phyloP scores from a whole-genome alignment of 495 filamentous ascomycete species.

The Tuber borchii region DNA sequence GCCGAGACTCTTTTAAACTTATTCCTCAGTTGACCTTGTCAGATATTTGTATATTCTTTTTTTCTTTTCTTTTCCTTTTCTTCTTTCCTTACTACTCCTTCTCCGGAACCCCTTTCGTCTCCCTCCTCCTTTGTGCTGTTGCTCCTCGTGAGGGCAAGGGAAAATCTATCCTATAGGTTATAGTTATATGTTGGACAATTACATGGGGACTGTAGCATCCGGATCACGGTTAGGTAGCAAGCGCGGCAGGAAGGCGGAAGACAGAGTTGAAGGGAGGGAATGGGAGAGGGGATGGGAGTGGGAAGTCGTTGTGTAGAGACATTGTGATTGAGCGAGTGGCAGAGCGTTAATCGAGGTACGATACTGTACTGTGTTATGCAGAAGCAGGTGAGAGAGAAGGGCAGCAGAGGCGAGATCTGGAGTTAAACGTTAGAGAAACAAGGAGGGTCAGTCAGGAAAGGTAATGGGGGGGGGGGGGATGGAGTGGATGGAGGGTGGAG shows the following conservation, averaged over 20 bases:
- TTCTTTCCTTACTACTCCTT: background rate
- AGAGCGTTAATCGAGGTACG: background rate
- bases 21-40: background rate
- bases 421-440: background rate
- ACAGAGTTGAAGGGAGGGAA: slow-evolving; percentile 1
- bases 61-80: background rate
- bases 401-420: slow-evolving; percentile 3
- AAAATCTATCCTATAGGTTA: background rate
- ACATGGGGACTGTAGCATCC: background rate
- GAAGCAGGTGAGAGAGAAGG: background rate
- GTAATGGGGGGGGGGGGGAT: background rate
- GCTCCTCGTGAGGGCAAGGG: background rate
- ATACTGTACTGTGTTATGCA: background rate
- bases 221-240: slow-evolving; percentile 1
- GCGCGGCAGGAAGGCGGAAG: background rate
- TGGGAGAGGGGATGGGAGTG: background rate
- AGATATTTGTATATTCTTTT: background rate
- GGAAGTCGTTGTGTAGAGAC: background rate
- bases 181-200: slow-evolving; percentile 4
- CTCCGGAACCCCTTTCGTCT: background rate
- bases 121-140: background rate
- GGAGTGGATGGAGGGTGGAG: background rate
- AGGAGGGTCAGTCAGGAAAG: background rate
- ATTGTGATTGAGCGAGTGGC: background rate
- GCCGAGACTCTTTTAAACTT: slow-evolving; percentile 4